Conservation (phyloP, 306 rosid species). For the Trifolium fragiferum region DNA sequence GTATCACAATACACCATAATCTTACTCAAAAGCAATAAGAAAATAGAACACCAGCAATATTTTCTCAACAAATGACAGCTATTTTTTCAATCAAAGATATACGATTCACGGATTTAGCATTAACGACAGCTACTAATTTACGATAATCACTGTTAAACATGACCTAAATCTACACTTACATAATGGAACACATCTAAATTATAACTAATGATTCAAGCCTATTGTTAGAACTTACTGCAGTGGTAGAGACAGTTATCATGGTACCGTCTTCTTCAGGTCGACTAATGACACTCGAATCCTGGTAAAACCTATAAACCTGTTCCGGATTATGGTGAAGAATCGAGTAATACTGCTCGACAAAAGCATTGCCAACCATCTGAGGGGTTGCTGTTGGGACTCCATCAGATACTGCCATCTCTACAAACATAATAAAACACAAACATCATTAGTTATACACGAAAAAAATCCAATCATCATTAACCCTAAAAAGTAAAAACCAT, state of each 20-base stretch:
- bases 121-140: background rate
- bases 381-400: slow-evolving; percentile 43
- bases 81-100: background rate
- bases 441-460: background rate
- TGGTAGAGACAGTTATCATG: slow-evolving; percentile 49
- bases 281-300: slow-evolving; percentile 54
- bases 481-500: background rate
- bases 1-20: background rate
- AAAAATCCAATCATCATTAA: slow-evolving; percentile 6
- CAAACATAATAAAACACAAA: background rate
- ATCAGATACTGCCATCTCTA: slow-evolving; percentile 64
- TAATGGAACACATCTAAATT: background rate
- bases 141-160: background rate
- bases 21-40: background rate
- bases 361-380: slow-evolving; percentile 63
- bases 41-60: background rate
- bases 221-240: slow-evolving; percentile 45
- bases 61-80: background rate
- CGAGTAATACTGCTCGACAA: slow-evolving; percentile 59
- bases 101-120: background rate
- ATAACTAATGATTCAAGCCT: background rate
- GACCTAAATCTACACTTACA: background rate
- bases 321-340: slow-evolving; percentile 46
- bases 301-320: slow-evolving; percentile 56
- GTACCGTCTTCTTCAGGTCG: slow-evolving; percentile 64